Evolutionary conservation across 257 asterid species (phyloP), one percentile per base, ranked within the genome.

Genomic region (Jacaranda mimosifolia): DNA sequence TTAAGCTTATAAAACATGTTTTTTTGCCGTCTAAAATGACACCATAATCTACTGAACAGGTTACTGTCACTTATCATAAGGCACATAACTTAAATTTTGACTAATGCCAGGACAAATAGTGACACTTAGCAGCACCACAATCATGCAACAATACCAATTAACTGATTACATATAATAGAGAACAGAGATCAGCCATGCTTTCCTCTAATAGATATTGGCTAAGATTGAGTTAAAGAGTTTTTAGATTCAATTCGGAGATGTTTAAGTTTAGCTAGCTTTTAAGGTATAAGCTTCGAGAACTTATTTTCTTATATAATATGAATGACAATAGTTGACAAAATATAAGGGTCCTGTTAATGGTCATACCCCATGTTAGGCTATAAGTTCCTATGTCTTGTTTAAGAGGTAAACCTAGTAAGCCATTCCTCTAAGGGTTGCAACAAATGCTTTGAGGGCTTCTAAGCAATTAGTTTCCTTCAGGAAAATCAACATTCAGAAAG

Each of bases 11-110:
- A 6, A 15, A 17, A 5, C 7, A 12, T 53, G 56, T 60, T 65
- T 53, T 74, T 66, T 65, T 71, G 55, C 56, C 57, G 21, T 63
- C 75, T 68, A 66, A 49, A 78, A 53, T 69, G 74, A 49, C 49
- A 49, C n/a, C 80, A 52, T 52, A 56, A 59, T 68, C 66, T 58
- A 52, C 56, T 49, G 59, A 71, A 49, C 68, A 79, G 51, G 60
- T 52, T 57, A 26, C 32, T 26, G 32, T 26, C 2, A 68, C 19
- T 21, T 58, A 57, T 62, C 73, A 38, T 39, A 48, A 59, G 76
- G 57, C 38, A 70, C 12, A 53, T 21, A 45, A n/a, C 64, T 43
- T 53, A 9, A 38, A 15, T 26, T 26, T 69, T 21, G 68, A 26
- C 15, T 1, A 77, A 49, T 15, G 68, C 63, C 19, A 39, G 58